Conservation (phyloP, 2,329 filamentous ascomycete species). For the Lachnellula cervina region DNA sequence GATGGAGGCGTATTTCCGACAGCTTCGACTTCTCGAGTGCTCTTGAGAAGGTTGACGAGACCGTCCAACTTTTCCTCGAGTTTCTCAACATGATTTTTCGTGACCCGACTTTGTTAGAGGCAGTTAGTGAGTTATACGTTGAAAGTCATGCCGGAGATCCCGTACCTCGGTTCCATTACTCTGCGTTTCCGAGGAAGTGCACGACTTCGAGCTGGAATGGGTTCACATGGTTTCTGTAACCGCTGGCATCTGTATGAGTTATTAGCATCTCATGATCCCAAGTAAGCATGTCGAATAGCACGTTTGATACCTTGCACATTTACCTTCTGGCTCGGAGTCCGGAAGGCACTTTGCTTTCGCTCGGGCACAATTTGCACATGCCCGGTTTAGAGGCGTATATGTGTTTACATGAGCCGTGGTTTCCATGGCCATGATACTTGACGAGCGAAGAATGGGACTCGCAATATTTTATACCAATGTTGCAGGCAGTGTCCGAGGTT, state of each 20-base stretch:
- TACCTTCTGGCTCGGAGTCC: background rate
- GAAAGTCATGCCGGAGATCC: background rate
- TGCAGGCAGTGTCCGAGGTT: no score
- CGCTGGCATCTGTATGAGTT: conserved; percentile 13
- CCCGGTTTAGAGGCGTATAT: background rate
- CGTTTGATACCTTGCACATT: conserved; percentile 13
- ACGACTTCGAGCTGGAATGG: conserved; percentile 3
- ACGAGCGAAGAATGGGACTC: no score
- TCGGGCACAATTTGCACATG: conserved; percentile 13
- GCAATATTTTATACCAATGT: no score
- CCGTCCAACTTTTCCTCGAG: conserved; percentile 21
- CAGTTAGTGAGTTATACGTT: background rate
- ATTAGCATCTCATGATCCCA: background rate
- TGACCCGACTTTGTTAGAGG: conserved; percentile 1
- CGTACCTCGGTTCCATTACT: conserved; percentile 7
- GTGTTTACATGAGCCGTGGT: no score
- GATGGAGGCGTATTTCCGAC: background rate
- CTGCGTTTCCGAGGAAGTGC: conserved; percentile 10
- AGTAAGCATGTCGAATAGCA: background rate
- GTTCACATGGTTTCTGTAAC: conserved; percentile 15
- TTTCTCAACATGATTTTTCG: conserved; percentile 14
- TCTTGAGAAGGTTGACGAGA: conserved; percentile 16
- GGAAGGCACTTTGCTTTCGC: conserved; percentile 17
- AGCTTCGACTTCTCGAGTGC: conserved; percentile 1
- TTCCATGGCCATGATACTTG: no score